Evolutionary conservation across 1,139 yeast species (phyloP).

Genomic region (Meyerozyma sp.): DNA sequence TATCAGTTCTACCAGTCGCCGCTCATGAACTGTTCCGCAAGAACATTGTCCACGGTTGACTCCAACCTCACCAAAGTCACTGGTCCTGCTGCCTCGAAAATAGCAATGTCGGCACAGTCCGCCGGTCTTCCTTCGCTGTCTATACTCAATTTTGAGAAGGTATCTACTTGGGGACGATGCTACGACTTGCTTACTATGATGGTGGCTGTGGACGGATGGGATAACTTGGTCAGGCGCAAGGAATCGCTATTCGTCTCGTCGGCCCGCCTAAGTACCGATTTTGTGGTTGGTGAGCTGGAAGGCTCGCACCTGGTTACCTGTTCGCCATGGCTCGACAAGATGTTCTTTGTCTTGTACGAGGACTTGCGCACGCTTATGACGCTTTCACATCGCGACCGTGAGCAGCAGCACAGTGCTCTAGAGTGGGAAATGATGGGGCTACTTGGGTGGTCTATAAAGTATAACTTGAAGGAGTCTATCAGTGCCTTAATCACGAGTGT

Average conservation of each 20-base stretch:
- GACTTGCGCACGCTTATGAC: constrained; percentile 30
- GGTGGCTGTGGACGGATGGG: constrained; percentile 40
- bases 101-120: constrained; percentile 28
- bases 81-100: constrained; percentile 25
- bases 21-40: constrained; percentile 24
- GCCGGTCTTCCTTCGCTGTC: constrained; percentile 23
- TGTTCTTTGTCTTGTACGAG: constrained; percentile 33
- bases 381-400: constrained; percentile 17
- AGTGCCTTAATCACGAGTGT: constrained; percentile 38
- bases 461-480: constrained; percentile 32
- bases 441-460: constrained; percentile 38
- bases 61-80: constrained; percentile 23
- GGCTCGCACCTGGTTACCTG: constrained; percentile 14
- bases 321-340: constrained; percentile 37
- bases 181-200: constrained; percentile 35
- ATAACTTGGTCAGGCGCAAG: constrained; percentile 21
- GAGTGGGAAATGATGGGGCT: constrained; percentile 42
- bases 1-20: constrained; percentile 34
- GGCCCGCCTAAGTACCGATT: constrained; percentile 5
- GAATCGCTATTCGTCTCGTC: constrained; percentile 13
- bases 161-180: constrained; percentile 41
- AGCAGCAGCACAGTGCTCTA: constrained; percentile 34
- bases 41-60: constrained; percentile 35
- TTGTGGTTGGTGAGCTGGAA: constrained; percentile 13
- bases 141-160: constrained; percentile 27